A percentile compares a stretch with the other conserved stretches of the same genome.
Conservation (phyloP, 305 asterid species). For the Fraxinus baroniana region DNA sequence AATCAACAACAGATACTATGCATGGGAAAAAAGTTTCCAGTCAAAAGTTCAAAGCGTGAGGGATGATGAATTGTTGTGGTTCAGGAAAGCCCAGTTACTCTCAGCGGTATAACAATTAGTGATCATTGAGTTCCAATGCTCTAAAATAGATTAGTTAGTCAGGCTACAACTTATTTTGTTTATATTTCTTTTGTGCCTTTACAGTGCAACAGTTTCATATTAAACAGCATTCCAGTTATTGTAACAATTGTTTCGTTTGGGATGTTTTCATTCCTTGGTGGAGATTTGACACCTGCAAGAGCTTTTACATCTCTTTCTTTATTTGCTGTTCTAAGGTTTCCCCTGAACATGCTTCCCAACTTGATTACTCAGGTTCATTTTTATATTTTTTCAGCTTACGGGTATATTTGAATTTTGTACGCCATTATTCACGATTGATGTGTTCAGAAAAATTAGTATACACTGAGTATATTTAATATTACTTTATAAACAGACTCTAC, state of each 20-base stretch:
- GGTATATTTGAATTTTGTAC: neutral
- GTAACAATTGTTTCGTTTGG: conserved; percentile 88
- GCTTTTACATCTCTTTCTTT: conserved; percentile 93
- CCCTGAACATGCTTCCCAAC: conserved; percentile 86
- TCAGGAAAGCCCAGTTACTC: conserved; percentile 73
- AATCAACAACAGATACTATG: conserved; percentile 58
- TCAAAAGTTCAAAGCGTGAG: conserved; percentile 65
- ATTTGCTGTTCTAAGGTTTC: conserved; percentile 68
- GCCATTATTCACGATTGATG: neutral
- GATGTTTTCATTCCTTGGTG: conserved; percentile 76
- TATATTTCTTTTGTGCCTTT: conserved; percentile 24
- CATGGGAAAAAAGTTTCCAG: conserved; percentile 87
- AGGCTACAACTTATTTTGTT: conserved; percentile 19
- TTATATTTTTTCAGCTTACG: neutral
- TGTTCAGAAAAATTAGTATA: neutral
- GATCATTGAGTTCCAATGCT: neutral
- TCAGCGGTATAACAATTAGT: conserved; percentile 61
- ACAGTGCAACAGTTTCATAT: conserved; percentile 85
- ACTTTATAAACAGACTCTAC: neutral
- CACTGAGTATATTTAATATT: neutral
- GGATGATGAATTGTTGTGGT: conserved; percentile 73
- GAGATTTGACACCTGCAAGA: conserved; percentile 88
- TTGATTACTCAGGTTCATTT: conserved; percentile 81
- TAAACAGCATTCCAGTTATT: conserved; percentile 86
- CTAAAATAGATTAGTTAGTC: neutral